These are phyloP conservation scores for Solanum pinnatisectum DNA, from an alignment of 257 asterid species.

Conservation along the genomic window DNA sequence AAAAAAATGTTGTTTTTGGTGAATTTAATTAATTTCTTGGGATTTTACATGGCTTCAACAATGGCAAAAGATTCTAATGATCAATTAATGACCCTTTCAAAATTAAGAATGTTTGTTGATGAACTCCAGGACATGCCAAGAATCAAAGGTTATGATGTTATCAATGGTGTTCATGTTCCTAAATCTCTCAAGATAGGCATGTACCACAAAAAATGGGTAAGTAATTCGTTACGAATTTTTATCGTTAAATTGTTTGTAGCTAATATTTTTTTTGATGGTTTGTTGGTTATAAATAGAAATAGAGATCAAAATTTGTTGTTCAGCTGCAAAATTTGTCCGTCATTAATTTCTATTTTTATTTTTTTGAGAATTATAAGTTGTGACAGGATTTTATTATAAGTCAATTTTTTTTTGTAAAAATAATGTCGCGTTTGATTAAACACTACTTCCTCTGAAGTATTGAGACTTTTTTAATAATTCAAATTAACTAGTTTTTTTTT, in stretches of 20 bases:
- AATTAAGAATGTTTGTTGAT: constrained; percentile 66
- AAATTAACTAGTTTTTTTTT: neutral
- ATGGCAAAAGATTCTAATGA: constrained; percentile 19
- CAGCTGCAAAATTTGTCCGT: neutral
- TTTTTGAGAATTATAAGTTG: neutral
- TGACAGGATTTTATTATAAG: neutral
- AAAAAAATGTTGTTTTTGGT: neutral
- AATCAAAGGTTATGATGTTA: constrained; percentile 40
- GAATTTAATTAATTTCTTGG: neutral
- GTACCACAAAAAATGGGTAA: constrained; percentile 80
- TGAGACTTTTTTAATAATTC: neutral
- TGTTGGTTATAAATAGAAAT: neutral
- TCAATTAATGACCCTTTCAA: constrained; percentile 23
- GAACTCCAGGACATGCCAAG: constrained; percentile 61
- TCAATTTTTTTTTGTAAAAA: neutral
- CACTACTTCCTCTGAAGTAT: neutral
- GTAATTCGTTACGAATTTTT: neutral
- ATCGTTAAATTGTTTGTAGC: neutral
- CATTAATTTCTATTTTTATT: neutral
- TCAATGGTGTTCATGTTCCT: constrained; percentile 22
- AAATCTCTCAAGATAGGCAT: constrained; percentile 52
- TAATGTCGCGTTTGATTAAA: neutral
- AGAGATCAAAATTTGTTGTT: neutral
- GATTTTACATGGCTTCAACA: constrained; percentile 20
- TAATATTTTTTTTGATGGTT: neutral